Percentiles rank a stretch among this genome's conserved stretches.
These are phyloP conservation scores for Cyathus striatus DNA, from an alignment of 768 basidiomycete species.

Conservation along the genomic window DNA sequence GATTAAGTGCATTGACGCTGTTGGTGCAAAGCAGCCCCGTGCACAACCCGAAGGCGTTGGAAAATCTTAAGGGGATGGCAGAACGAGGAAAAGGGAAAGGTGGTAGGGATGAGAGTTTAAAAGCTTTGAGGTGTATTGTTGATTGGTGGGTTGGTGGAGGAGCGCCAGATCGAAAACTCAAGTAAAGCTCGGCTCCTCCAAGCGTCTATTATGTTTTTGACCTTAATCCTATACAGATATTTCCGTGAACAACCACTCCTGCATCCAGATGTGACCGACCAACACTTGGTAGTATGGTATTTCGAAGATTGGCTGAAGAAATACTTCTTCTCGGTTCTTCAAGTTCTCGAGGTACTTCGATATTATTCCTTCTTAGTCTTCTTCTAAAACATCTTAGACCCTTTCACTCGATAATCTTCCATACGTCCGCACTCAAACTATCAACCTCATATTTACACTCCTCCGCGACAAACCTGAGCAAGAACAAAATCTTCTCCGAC, in stretches of 20 bases:
- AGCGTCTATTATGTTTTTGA: not conserved
- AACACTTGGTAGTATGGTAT: constrained; percentile 75
- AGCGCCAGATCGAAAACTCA: constrained; percentile 82
- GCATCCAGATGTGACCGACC: constrained; percentile 61
- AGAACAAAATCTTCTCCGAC: constrained; percentile 89
- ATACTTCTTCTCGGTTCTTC: constrained; percentile 89
- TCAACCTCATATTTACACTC: constrained; percentile 73
- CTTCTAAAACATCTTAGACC: constrained; percentile 34
- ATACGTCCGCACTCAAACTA: constrained; percentile 83
- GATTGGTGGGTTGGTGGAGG: constrained; percentile 99
- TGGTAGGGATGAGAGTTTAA: constrained; percentile 88
- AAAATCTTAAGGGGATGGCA: constrained; percentile 69
- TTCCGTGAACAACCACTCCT: constrained; percentile 83
- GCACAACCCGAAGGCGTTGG: constrained; percentile 79
- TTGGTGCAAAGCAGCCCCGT: constrained; percentile 85
- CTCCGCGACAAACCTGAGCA: constrained; percentile 92
- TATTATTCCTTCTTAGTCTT: not conserved
- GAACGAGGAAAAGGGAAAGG: constrained; percentile 78
- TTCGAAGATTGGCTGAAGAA: constrained; percentile 99
- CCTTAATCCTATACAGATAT: constrained; percentile 48
- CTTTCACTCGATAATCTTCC: constrained; percentile 81
- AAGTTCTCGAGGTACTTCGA: constrained; percentile 72
- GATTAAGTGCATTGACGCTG: constrained; percentile 85
- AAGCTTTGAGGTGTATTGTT: constrained; percentile 84
- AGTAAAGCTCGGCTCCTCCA: constrained; percentile 39